phyloP scores from a whole-genome alignment of 73 alveolate genomes.

The Paramecium caudatum region DNA sequence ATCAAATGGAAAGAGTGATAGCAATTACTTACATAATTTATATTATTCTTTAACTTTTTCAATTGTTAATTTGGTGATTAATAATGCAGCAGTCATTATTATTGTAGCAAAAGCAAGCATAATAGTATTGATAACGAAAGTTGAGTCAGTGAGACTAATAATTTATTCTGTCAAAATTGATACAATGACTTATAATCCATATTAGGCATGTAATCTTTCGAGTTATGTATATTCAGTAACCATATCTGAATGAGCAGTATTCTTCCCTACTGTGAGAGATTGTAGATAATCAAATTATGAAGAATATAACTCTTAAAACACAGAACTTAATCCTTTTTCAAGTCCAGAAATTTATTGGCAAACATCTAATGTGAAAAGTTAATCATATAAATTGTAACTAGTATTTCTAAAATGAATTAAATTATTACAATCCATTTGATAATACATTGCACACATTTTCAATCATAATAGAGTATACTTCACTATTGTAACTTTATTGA shows the following conservation, averaged over 20 bases:
- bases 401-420: not conserved
- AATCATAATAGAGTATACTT: not conserved
- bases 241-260: not conserved
- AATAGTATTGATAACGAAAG: not conserved
- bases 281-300: not conserved
- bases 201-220: slow-evolving; percentile 10
- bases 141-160: not conserved
- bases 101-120: slow-evolving; percentile 17
- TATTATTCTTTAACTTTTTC: not conserved
- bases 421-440: not conserved
- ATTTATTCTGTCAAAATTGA: not conserved
- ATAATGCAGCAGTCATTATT: slow-evolving; percentile 1
- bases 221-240: too few species aligned
- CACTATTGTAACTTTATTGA: not conserved
- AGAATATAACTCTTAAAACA: slow-evolving; percentile 7
- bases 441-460: not conserved
- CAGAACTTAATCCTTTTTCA: slow-evolving; percentile 17
- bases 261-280: not conserved
- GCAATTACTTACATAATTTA: not conserved
- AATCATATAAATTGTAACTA: not conserved
- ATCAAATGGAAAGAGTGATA: slow-evolving; percentile 34
- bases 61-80: not conserved
- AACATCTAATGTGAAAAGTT: not conserved
- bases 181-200: not conserved
- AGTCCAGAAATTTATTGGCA: not conserved